Conservation (phyloP, 129 eudicot species). For the Centella asiatica region DNA sequence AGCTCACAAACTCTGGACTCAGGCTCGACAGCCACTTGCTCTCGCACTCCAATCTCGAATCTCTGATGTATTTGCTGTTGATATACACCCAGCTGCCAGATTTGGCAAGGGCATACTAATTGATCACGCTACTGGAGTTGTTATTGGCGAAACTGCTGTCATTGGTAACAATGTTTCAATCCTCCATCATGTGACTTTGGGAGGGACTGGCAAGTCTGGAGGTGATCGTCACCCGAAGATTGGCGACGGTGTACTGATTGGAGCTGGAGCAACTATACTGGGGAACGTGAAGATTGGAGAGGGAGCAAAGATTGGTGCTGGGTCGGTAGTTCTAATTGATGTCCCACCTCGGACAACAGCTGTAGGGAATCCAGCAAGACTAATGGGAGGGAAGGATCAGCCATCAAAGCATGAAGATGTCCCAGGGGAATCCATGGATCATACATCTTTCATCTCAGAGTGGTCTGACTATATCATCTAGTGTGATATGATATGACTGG, state of each 20-base stretch:
- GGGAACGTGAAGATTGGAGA: constrained; percentile 62
- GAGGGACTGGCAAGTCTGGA: constrained; percentile 67
- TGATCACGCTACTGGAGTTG: constrained; percentile 82
- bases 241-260: constrained; percentile 75
- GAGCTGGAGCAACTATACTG: constrained; percentile 71
- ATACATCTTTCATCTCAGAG: constrained; percentile 55
- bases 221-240: constrained; percentile 81
- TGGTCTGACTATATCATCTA: constrained; percentile 83
- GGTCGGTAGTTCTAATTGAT: constrained; percentile 67
- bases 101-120: constrained; percentile 58
- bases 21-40: constrained; percentile 47
- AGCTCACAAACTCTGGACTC: constrained; percentile 46
- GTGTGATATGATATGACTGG: background rate
- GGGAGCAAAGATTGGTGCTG: constrained; percentile 83
- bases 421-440: constrained; percentile 78
- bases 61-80: constrained; percentile 55
- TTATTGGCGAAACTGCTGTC: constrained; percentile 77
- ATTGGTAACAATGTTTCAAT: constrained; percentile 70
- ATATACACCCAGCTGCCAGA: constrained; percentile 62
- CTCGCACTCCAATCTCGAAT: constrained; percentile 51
- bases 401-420: constrained; percentile 46
- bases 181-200: constrained; percentile 77
- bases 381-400: constrained; percentile 64
- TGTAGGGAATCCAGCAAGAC: constrained; percentile 78
- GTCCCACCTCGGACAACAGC: constrained; percentile 84